These are phyloP conservation scores for Trifolium dubium DNA, from an alignment of 306 rosid genomes.

Conservation along the genomic window DNA sequence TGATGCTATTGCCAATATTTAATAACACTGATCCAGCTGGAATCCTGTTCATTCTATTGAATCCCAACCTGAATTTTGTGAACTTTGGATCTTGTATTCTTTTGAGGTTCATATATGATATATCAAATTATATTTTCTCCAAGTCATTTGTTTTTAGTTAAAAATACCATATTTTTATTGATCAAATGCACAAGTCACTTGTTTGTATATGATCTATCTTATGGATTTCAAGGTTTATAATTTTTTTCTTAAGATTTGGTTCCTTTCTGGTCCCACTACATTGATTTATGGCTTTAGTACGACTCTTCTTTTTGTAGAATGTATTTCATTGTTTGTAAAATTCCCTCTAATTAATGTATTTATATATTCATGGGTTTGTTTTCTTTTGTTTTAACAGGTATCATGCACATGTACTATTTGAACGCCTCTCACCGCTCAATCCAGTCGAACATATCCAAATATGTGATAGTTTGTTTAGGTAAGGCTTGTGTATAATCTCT, in stretches of 20 bases:
- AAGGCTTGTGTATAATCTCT: constrained; percentile 34
- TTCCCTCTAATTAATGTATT: background rate
- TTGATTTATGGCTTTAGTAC: constrained; percentile 34
- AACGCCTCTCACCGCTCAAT: constrained; percentile 78
- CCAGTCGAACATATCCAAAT: constrained; percentile 89
- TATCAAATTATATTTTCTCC: background rate
- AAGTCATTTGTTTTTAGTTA: background rate
- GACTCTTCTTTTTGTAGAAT: constrained; percentile 10
- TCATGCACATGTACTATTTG: constrained; percentile 82
- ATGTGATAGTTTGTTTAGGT: constrained; percentile 88
- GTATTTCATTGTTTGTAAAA: constrained; percentile 5
- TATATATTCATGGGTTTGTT: constrained; percentile 18
- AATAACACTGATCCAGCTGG: background rate
- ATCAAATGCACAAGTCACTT: background rate
- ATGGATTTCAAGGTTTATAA: constrained; percentile 14
- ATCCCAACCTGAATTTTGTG: background rate
- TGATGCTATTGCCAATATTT: no score
- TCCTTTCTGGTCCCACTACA: constrained; percentile 22
- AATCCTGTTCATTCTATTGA: background rate
- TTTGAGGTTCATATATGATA: background rate
- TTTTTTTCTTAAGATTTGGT: constrained; percentile 25
- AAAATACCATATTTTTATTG: background rate
- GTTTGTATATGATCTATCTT: no score
- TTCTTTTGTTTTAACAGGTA: constrained; percentile 58
- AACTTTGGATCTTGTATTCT: background rate